Evolutionary conservation across 1,284 basidiomycete species (phyloP).

Genomic region (Cutaneotrichosporon sp.): DNA sequence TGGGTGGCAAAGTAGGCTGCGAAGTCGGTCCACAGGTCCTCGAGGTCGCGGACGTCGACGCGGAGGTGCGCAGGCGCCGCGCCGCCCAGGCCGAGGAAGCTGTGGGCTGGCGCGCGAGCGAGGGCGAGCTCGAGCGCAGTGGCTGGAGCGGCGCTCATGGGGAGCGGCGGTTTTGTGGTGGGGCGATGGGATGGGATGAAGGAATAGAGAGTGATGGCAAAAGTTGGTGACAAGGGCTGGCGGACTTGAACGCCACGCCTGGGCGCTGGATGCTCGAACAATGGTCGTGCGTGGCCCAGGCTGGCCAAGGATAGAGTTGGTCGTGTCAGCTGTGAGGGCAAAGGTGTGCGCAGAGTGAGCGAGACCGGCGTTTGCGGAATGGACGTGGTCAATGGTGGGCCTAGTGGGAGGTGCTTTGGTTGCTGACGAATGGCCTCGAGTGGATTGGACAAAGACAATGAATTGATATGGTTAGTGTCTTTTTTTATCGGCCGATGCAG

Average conservation of each 20-base stretch:
- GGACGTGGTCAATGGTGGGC: not conserved
- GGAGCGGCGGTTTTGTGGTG: not conserved
- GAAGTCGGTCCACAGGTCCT: not conserved
- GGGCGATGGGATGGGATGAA: not conserved
- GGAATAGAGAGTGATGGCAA: not conserved
- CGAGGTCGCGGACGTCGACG: slow-evolving; percentile 4
- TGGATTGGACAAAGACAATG: too few species aligned
- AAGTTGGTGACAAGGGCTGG: too few species aligned
- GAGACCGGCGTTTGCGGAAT: not conserved
- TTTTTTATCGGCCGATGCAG: too few species aligned
- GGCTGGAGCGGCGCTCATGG: slow-evolving; percentile 1
- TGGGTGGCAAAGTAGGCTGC: slow-evolving; percentile 8
- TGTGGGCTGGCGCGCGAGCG: slow-evolving; percentile 1
- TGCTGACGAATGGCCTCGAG: too few species aligned
- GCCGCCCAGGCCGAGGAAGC: slow-evolving; percentile 3
- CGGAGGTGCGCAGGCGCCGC: not conserved
- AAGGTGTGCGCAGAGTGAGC: too few species aligned
- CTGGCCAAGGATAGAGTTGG: too few species aligned
- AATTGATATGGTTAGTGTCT: too few species aligned
- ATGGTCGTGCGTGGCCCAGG: too few species aligned
- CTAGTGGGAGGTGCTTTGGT: too few species aligned
- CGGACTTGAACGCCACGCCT: too few species aligned
- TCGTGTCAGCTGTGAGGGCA: too few species aligned
- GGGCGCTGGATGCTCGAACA: too few species aligned
- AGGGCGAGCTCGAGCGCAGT: slow-evolving; percentile 1